Evolutionary conservation across 2,329 filamentous ascomycete species (phyloP).

Genomic region (Ceratocystis cacaofunesta): DNA sequence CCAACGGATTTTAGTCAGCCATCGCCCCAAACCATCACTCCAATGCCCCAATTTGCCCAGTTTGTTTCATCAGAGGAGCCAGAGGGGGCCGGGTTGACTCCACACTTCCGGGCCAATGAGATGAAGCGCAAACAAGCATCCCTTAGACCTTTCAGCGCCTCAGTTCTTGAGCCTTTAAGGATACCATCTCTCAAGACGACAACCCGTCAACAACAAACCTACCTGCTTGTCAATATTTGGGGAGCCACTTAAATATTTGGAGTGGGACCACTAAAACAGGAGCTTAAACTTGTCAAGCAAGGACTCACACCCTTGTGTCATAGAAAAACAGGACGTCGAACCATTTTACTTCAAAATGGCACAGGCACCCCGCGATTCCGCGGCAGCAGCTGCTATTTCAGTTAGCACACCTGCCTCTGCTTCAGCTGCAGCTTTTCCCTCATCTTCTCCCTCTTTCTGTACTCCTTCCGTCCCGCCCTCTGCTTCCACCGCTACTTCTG

Average conservation of each 20-base stretch:
- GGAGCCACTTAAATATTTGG: neutral
- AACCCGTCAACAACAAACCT: neutral
- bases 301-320: conserved; percentile 12
- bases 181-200: neutral
- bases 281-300: conserved; percentile 1
- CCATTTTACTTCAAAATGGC: conserved; percentile 15
- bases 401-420: neutral
- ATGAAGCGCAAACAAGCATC: neutral
- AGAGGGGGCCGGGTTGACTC: neutral
- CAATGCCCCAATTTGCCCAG: too few species aligned
- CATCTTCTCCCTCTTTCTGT: neutral
- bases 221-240: neutral
- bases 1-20: neutral
- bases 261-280: neutral
- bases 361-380: conserved; percentile 15
- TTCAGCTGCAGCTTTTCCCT: neutral
- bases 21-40: neutral
- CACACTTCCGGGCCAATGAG: conserved; percentile 2
- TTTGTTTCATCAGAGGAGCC: neutral
- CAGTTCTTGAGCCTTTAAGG: neutral
- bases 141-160: neutral
- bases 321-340: neutral
- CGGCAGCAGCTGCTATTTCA: conserved; percentile 20
- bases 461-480: neutral
- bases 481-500: neutral